A percentile compares a stretch with the other conserved stretches of the same genome.
Evolutionary conservation across 345 rosid species (phyloP).

Genomic region (Sisymbrium altissimum): DNA sequence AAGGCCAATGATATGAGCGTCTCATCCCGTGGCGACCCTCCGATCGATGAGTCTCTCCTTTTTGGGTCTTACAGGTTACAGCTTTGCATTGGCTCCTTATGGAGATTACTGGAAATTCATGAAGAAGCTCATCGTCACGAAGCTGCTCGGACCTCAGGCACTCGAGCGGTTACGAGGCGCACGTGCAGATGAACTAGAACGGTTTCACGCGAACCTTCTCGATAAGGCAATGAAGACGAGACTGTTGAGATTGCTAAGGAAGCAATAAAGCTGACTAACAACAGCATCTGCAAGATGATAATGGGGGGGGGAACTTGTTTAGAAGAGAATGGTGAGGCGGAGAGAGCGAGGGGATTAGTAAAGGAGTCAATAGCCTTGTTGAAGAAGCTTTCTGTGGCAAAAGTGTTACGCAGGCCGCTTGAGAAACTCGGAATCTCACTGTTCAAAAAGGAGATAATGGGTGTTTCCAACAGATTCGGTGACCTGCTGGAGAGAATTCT

Average conservation of each 20-base stretch:
- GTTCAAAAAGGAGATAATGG: neutral
- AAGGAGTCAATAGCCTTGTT: neutral
- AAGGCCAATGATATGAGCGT: constrained; percentile 6
- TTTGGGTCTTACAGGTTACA: constrained; percentile 17
- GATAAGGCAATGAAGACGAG: constrained; percentile 17
- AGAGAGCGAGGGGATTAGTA: neutral
- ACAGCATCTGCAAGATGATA: constrained; percentile 34
- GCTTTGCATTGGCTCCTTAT: neutral
- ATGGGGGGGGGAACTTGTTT: constrained; percentile 28
- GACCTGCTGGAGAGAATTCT: neutral
- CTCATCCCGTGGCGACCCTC: neutral
- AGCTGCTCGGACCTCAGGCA: constrained; percentile 16
- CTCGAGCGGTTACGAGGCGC: constrained; percentile 5
- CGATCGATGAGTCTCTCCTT: neutral
- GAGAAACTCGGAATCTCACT: neutral
- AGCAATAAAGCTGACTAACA: neutral
- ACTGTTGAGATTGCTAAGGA: constrained; percentile 7
- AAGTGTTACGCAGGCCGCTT: neutral
- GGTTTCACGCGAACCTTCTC: neutral
- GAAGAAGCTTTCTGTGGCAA: neutral
- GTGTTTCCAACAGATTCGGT: neutral
- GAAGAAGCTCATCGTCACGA: constrained; percentile 3
- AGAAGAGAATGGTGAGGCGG: constrained; percentile 6
- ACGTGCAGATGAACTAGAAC: constrained; percentile 9
- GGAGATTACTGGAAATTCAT: constrained; percentile 30